phyloP scores from a whole-genome alignment of 2,329 filamentous ascomycete species.

The Aspergillus latus region DNA sequence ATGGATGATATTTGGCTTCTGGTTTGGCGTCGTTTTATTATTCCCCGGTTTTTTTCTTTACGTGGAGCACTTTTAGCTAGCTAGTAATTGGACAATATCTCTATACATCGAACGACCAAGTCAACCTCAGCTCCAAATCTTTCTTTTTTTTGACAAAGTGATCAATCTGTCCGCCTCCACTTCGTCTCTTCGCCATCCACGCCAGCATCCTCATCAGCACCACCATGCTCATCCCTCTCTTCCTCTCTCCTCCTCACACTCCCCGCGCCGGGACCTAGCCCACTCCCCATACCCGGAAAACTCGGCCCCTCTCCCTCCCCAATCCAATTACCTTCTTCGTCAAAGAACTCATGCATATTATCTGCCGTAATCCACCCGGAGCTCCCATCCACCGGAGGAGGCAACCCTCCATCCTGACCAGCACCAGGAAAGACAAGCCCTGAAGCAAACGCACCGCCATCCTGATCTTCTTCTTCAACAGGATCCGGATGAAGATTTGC shows the following conservation, averaged over 20 bases:
- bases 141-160: neutral
- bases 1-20: neutral
- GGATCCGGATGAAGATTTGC: conserved; percentile 52
- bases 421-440: conserved; percentile 39
- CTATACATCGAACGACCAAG: too few species aligned
- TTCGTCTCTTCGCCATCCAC: conserved; percentile 46
- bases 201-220: conserved; percentile 23
- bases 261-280: conserved; percentile 62
- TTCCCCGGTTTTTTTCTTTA: neutral
- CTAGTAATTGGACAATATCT: neutral
- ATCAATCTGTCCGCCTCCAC: conserved; percentile 53
- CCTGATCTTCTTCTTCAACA: conserved; percentile 27
- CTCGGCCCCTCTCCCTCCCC: conserved; percentile 49
- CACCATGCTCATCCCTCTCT: conserved; percentile 40
- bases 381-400: conserved; percentile 50
- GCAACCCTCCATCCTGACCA: conserved; percentile 38
- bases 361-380: conserved; percentile 73
- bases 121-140: neutral
- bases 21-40: neutral
- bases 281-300: conserved; percentile 49
- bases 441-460: conserved; percentile 32
- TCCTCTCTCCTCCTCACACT: conserved; percentile 63
- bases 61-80: conserved; percentile 6
- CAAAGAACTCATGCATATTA: conserved; percentile 81
- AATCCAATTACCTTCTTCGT: conserved; percentile 77